phyloP scores from a whole-genome alignment of 768 basidiomycete species.

The Mycena galopus region DNA sequence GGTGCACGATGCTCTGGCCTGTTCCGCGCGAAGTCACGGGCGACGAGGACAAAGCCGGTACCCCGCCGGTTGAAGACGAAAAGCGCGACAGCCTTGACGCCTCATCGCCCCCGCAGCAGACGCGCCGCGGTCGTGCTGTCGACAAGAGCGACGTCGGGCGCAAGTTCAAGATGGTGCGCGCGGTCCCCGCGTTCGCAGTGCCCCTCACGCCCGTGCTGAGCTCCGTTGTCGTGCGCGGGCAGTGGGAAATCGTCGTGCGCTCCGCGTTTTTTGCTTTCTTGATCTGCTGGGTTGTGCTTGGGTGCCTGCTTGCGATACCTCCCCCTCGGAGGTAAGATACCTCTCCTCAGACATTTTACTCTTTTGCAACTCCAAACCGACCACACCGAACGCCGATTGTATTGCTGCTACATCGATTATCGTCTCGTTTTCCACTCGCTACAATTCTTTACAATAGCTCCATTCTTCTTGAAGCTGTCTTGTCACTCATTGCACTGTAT shows the following conservation, averaged over 20 bases:
- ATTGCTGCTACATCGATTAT: not conserved
- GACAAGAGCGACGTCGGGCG: conserved; percentile 44
- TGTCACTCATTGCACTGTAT: not conserved
- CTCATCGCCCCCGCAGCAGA: conserved; percentile 26
- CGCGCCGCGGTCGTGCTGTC: conserved; percentile 20
- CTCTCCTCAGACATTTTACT: not conserved
- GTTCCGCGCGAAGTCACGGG: not conserved
- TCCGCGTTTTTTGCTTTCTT: conserved; percentile 64
- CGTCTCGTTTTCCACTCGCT: not conserved
- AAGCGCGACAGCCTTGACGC: conserved; percentile 28
- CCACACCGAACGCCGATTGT: not conserved
- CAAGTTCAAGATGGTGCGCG: conserved; percentile 58
- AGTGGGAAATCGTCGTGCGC: conserved; percentile 87
- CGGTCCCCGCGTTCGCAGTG: conserved; percentile 78
- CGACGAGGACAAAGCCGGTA: not conserved
- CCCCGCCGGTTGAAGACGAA: not conserved
- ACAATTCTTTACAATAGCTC: not conserved
- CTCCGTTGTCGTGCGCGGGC: conserved; percentile 79
- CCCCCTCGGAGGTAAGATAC: conserved; percentile 25
- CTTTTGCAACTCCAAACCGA: not conserved
- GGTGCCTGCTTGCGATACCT: conserved; percentile 57
- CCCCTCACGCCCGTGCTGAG: conserved; percentile 79
- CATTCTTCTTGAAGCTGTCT: conserved; percentile 18
- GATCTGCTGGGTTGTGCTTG: conserved; percentile 56
- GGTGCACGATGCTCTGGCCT: conserved; percentile 47